A percentile compares a stretch with the other conserved stretches of the same genome.
Evolutionary conservation across 1,284 basidiomycete species (phyloP).

Genomic region (Singerocomus rubriflavus): DNA sequence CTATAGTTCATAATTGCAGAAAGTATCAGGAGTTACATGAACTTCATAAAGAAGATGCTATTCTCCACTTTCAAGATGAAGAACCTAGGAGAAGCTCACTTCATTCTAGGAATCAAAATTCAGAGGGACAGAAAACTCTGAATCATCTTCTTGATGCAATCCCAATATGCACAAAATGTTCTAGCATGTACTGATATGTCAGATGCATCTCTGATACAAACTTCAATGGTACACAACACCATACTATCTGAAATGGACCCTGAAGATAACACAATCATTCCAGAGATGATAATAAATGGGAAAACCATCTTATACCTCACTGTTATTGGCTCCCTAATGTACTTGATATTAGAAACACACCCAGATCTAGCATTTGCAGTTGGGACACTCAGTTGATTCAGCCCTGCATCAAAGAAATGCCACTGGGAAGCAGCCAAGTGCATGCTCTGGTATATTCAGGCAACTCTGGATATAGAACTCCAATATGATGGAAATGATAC

Average conservation of each 20-base stretch:
- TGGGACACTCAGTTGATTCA: background rate
- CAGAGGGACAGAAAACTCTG: background rate
- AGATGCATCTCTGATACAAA: background rate
- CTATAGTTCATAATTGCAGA: no score
- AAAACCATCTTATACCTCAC: background rate
- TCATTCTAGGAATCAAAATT: slow-evolving; percentile 6
- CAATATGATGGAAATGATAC: background rate
- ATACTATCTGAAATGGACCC: background rate
- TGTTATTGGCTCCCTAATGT: background rate
- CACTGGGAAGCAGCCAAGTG: slow-evolving; percentile 5
- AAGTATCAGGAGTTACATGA: background rate
- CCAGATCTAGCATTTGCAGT: slow-evolving; percentile 7
- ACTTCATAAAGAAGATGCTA: background rate
- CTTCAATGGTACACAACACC: background rate
- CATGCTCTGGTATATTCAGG: background rate
- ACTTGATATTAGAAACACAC: background rate
- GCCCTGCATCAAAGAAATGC: background rate
- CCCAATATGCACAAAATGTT: background rate
- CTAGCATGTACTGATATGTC: background rate
- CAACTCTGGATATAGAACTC: background rate
- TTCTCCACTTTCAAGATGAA: background rate
- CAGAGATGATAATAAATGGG: background rate
- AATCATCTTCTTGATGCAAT: slow-evolving; percentile 1
- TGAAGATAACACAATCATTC: accelerated
- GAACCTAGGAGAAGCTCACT: background rate